A percentile compares a stretch with the other conserved stretches of the same genome.
Evolutionary conservation across 2,329 filamentous ascomycete genomes (phyloP).

Genomic region (Colletotrichum graminicola): DNA sequence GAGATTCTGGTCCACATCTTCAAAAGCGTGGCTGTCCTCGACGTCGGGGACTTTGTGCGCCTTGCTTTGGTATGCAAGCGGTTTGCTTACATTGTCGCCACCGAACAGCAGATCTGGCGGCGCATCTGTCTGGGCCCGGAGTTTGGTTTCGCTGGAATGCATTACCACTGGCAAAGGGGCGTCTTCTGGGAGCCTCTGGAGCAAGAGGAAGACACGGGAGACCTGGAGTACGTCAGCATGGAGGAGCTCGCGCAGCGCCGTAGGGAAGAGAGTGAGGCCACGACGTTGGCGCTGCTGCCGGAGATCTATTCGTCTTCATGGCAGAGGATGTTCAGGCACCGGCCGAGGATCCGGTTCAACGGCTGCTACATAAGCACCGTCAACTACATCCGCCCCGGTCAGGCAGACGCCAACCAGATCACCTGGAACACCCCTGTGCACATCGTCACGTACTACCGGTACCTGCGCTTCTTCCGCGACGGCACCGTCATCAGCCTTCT

Average conservation of each 20-base stretch:
- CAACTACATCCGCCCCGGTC: slow-evolving; percentile 90
- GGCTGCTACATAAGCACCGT: slow-evolving; percentile 97
- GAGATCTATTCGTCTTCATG: slow-evolving; percentile 65
- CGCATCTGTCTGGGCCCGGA: slow-evolving; percentile 76
- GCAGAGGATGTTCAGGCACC: slow-evolving; percentile 80
- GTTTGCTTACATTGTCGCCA: slow-evolving; percentile 85
- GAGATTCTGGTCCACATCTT: slow-evolving; percentile 89
- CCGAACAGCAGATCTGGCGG: slow-evolving; percentile 90
- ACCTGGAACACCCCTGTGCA: slow-evolving; percentile 88
- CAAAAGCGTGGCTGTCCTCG: slow-evolving; percentile 75
- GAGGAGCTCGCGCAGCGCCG: slow-evolving; percentile 53
- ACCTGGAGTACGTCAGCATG: slow-evolving; percentile 51
- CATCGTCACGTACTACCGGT: slow-evolving; percentile 98
- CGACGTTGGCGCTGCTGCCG: slow-evolving; percentile 58
- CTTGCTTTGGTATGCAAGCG: slow-evolving; percentile 87
- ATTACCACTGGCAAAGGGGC: slow-evolving; percentile 79
- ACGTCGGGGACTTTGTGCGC: slow-evolving; percentile 82
- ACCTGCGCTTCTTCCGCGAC: slow-evolving; percentile 94
- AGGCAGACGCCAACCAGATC: slow-evolving; percentile 75
- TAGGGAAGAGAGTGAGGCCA: slow-evolving; percentile 50
- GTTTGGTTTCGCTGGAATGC: slow-evolving; percentile 86
- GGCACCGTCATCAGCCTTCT: slow-evolving; percentile 85
- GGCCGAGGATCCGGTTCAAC: slow-evolving; percentile 92
- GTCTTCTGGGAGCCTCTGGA: slow-evolving; percentile 66
- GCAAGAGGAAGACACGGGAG: slow-evolving; percentile 49